phyloP scores from a whole-genome alignment of 345 rosid species.

The Psidium guajava region DNA sequence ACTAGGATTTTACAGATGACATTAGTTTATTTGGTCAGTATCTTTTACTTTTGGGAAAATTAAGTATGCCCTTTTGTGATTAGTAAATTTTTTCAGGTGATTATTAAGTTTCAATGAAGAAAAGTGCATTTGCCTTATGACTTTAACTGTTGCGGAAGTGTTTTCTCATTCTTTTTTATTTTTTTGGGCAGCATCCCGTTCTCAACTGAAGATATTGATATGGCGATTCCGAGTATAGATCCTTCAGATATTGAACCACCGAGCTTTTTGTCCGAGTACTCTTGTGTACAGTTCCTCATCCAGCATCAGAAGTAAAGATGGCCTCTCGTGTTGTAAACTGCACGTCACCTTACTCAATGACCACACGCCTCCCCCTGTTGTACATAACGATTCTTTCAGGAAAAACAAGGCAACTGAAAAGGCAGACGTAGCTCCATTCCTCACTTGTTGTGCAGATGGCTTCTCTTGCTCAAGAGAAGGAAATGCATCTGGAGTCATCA shows the following conservation, averaged over 20 bases:
- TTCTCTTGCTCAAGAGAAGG: background rate
- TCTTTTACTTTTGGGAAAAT: background rate
- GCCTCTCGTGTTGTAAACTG: background rate
- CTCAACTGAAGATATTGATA: slow-evolving; percentile 91
- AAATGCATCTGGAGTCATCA: background rate
- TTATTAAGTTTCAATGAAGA: background rate
- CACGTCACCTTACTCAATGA: background rate
- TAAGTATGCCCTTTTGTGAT: background rate
- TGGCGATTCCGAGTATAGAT: slow-evolving; percentile 74
- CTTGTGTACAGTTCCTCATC: slow-evolving; percentile 56
- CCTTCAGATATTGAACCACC: slow-evolving; percentile 62
- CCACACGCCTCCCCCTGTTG: background rate
- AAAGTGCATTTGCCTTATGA: background rate
- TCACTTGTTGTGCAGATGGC: background rate
- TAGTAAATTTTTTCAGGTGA: background rate
- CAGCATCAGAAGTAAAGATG: background rate
- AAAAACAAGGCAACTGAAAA: background rate
- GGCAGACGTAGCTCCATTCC: background rate
- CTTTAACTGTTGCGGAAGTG: background rate
- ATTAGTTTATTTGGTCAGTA: background rate
- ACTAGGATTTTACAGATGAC: background rate
- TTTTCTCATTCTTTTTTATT: background rate
- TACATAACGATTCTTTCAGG: background rate
- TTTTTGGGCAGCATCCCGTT: slow-evolving; percentile 75
- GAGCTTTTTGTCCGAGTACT: slow-evolving; percentile 39